A percentile compares a stretch with the other conserved stretches of the same genome.
These are phyloP conservation scores for Geosmithia putterillii DNA, from an alignment of 2,329 filamentous ascomycete species.

Conservation along the genomic window DNA sequence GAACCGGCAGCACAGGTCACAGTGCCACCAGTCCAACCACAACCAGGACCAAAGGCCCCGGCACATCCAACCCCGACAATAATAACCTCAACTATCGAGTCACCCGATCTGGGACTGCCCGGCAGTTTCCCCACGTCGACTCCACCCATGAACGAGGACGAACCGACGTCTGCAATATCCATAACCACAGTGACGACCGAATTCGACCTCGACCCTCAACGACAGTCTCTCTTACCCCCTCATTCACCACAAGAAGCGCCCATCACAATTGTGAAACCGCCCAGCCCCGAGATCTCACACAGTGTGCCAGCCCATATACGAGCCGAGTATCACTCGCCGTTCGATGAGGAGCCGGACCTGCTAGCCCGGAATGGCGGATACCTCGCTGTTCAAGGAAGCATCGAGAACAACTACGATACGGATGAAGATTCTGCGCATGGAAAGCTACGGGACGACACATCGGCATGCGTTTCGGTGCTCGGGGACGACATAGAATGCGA, in stretches of 20 bases:
- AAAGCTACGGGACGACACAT: background rate
- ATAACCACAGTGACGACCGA: constrained; percentile 50
- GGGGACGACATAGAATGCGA: background rate
- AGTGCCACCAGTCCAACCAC: background rate
- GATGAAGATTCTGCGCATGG: background rate
- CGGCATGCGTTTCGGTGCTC: background rate
- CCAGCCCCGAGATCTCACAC: constrained; percentile 13
- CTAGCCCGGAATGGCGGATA: background rate
- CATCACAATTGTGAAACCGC: constrained; percentile 13
- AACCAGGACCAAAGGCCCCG: background rate
- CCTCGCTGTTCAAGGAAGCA: background rate
- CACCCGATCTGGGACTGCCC: constrained; percentile 55
- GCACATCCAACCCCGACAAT: background rate
- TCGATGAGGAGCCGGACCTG: constrained; percentile 28
- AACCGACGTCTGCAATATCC: constrained; percentile 46
- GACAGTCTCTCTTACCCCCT: constrained; percentile 30
- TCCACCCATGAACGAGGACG: constrained; percentile 26
- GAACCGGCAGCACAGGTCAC: background rate
- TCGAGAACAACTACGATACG: background rate
- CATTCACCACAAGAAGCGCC: constrained; percentile 11
- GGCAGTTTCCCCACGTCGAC: constrained; percentile 42
- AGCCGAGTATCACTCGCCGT: constrained; percentile 36
- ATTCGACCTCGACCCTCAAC: constrained; percentile 63
- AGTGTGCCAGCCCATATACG: constrained; percentile 12
- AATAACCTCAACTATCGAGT: constrained; percentile 30